Evolutionary conservation across 2,329 filamentous ascomycete species (phyloP), one percentile per base, ranked within the genome.

Genomic region (Graphilbum sp.): DNA sequence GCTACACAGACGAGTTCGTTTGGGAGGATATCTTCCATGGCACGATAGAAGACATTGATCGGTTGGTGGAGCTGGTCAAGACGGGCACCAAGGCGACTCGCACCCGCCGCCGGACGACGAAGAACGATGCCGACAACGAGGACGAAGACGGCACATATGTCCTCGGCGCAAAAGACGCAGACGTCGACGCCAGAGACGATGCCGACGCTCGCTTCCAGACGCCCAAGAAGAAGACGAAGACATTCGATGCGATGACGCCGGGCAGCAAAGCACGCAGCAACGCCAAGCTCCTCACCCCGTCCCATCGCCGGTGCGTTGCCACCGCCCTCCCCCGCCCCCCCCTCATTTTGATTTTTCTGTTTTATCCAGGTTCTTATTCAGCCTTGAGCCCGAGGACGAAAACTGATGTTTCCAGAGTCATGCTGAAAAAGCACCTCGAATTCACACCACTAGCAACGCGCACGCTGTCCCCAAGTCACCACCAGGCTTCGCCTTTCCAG

Each of bases 361-460:
- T n/a, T 9, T 16, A n/a, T n/a, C n/a, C n/a, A n/a, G n/a, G n/a
- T n/a, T n/a, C n/a, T n/a, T n/a, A n/a, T n/a, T n/a, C n/a, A n/a
- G n/a, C n/a, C n/a, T n/a, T n/a, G n/a, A n/a, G n/a, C n/a, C n/a
- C n/a, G n/a, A n/a, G n/a, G n/a, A n/a, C n/a, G n/a, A n/a, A n/a
- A n/a, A n/a, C n/a, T n/a, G n/a, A n/a, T n/a, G n/a, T n/a, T n/a
- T n/a, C n/a, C 34, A 65, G 67, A 43, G 75, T 85, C 30, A 59
- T 82, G 30, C 62, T 88, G 32, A 93, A 92, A 54, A 94, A 87
- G 51, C 80, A 84, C 5, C 71, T 98, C 27, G 87, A 95, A 52
- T 96, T 96, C 51, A 98, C 90, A 0, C 90, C 90, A 0, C 63
- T 98, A n/a, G 86, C 85, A 7, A 95, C 85, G 13, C 79, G 90